These are phyloP conservation scores for Saprolegnia diclina DNA, from an alignment of 352 stramenopile species.

Conservation along the genomic window DNA sequence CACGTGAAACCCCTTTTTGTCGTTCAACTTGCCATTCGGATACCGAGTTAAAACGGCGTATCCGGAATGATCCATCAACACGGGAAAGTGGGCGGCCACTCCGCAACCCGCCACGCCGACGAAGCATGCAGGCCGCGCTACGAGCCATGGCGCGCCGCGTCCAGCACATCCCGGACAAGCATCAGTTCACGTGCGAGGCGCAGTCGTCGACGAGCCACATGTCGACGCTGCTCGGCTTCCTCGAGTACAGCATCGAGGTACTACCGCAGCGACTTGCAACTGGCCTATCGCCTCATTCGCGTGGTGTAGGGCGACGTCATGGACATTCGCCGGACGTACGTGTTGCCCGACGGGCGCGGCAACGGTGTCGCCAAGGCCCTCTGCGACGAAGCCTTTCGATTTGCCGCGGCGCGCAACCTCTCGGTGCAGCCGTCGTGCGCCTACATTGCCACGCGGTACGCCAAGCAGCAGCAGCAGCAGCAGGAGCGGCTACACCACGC, in stretches of 20 bases:
- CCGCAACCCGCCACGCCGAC: background rate
- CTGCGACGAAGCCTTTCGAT: slow-evolving; percentile 25
- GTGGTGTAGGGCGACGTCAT: slow-evolving; percentile 4
- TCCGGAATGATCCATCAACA: background rate
- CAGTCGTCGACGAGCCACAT: background rate
- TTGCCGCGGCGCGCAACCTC: background rate
- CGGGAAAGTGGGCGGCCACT: background rate
- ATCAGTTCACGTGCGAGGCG: slow-evolving; percentile 24
- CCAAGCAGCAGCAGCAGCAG: slow-evolving; percentile 12
- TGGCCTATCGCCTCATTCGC: background rate
- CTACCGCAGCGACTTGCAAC: too few relatives aligned
- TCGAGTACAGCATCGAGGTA: slow-evolving; percentile 25
- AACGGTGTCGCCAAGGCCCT: slow-evolving; percentile 8
- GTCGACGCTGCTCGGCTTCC: slow-evolving; percentile 15
- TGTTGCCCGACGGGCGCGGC: slow-evolving; percentile 7
- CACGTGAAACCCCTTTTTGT: background rate
- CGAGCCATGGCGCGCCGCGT: background rate
- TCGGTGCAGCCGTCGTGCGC: slow-evolving; percentile 10
- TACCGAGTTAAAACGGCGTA: background rate
- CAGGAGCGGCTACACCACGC: background rate
- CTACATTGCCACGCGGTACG: slow-evolving; percentile 14
- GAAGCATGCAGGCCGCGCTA: background rate
- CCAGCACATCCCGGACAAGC: slow-evolving; percentile 10
- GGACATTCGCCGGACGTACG: slow-evolving; percentile 18
- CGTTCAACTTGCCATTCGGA: slow-evolving; percentile 1